Conservation (phyloP, 352 stramenopile species). For the Pythium pyrilobum region DNA sequence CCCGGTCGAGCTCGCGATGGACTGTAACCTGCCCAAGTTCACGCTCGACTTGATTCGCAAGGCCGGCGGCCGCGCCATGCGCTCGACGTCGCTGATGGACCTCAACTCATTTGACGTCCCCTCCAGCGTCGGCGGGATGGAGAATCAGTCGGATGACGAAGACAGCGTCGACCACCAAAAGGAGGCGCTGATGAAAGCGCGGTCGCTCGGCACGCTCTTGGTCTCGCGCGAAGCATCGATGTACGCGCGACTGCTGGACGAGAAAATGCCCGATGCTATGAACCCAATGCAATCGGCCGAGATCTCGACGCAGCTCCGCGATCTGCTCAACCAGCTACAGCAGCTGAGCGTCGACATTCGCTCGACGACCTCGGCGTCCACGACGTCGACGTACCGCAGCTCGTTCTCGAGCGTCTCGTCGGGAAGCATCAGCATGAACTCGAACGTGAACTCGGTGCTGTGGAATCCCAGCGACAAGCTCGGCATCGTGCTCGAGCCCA, state of each 20-base stretch:
- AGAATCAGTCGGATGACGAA: constrained; percentile 21
- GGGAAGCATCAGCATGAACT: constrained; percentile 6
- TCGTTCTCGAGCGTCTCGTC: constrained; percentile 70
- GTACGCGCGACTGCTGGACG: constrained; percentile 35
- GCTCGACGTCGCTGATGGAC: constrained; percentile 30
- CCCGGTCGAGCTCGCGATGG: constrained; percentile 58
- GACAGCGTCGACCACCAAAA: constrained; percentile 17
- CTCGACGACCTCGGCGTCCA: constrained; percentile 39
- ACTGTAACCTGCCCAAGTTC: constrained; percentile 56
- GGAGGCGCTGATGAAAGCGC: constrained; percentile 38
- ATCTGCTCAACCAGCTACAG: constrained; percentile 65
- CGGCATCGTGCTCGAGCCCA: constrained; percentile 54
- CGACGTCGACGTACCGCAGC: constrained; percentile 56
- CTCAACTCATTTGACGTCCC: constrained; percentile 18
- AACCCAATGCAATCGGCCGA: constrained; percentile 44
- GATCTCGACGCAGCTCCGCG: constrained; percentile 63
- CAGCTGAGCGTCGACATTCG: constrained; percentile 68
- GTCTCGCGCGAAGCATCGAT: constrained; percentile 27
- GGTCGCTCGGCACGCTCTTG: constrained; percentile 46
- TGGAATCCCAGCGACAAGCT: constrained; percentile 78
- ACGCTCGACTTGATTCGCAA: constrained; percentile 71
- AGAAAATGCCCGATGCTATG: constrained; percentile 29
- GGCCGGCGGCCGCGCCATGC: constrained; percentile 34
- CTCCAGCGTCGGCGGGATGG: constrained; percentile 7
- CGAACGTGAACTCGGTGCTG: constrained; percentile 40